phyloP scores from a whole-genome alignment of 1,284 basidiomycete species.

The Pseudozyma thailandica region DNA sequence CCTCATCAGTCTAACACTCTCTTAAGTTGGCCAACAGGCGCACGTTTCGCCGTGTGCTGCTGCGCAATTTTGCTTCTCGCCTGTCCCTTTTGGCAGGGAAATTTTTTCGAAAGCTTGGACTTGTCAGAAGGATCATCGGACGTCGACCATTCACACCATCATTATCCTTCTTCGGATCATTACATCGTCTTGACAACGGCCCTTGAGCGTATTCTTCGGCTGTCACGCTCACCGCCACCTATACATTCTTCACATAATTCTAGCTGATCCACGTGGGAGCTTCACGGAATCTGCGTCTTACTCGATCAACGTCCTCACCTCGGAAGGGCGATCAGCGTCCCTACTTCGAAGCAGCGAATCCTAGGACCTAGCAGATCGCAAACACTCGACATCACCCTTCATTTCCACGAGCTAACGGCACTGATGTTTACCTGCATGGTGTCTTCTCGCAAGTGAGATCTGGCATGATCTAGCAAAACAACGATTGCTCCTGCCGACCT shows the following conservation, averaged over 20 bases:
- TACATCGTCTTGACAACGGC: not conserved
- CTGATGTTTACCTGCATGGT: no score
- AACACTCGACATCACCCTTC: no score
- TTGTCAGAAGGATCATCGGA: conserved; percentile 7
- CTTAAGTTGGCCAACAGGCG: not conserved
- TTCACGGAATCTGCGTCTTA: no score
- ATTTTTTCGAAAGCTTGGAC: conserved; percentile 22
- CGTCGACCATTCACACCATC: conserved; percentile 1
- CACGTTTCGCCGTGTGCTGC: conserved; percentile 11
- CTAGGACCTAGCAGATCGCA: no score
- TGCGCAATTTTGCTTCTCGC: conserved; percentile 8
- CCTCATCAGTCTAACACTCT: conserved; percentile 3
- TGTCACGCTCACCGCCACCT: not conserved
- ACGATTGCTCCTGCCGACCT: no score
- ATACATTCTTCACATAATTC: no score
- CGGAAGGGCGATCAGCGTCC: no score
- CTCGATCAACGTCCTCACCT: no score
- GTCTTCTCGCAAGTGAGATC: not conserved
- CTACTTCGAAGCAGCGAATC: no score
- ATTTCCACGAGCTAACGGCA: no score
- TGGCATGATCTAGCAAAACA: conserved; percentile 1
- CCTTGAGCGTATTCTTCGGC: no score
- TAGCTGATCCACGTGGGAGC: no score
- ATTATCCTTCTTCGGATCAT: not conserved
- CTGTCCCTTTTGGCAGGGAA: conserved; percentile 1